These are phyloP conservation scores for Kockovaella imperatae DNA, from an alignment of 768 basidiomycete species.

Conservation along the genomic window DNA sequence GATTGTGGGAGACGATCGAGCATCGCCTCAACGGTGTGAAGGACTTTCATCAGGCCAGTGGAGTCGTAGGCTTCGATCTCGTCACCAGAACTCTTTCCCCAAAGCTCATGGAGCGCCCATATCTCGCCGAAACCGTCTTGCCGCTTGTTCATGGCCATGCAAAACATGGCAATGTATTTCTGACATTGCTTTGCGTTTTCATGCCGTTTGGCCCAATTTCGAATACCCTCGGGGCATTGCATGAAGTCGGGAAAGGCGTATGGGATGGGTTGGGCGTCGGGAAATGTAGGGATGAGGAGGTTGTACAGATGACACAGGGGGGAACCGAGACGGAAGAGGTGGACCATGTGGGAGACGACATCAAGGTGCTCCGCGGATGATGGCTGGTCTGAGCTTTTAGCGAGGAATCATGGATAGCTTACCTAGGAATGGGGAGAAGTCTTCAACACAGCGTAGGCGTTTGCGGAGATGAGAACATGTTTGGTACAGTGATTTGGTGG, in stretches of 20 bases:
- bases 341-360: slow-evolving; percentile 90
- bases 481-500: slow-evolving; percentile 37
- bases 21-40: slow-evolving; percentile 39
- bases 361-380: slow-evolving; percentile 48
- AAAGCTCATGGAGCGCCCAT: slow-evolving; percentile 86
- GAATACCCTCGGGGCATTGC: slow-evolving; percentile 29
- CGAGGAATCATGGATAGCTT: slow-evolving; percentile 1
- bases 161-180: slow-evolving; percentile 80
- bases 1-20: slow-evolving; percentile 40
- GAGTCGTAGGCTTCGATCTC: slow-evolving; percentile 80
- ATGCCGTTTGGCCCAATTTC: slow-evolving; percentile 46
- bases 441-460: slow-evolving; percentile 33
- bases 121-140: slow-evolving; percentile 57
- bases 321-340: slow-evolving; percentile 83
- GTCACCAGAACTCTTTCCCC: slow-evolving; percentile 57
- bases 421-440: slow-evolving; percentile 39
- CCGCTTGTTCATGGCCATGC: slow-evolving; percentile 72
- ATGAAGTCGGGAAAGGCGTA: slow-evolving; percentile 38
- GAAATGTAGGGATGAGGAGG: slow-evolving; percentile 53
- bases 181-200: slow-evolving; percentile 76
- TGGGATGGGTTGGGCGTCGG: slow-evolving; percentile 23
- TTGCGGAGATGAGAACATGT: slow-evolving; percentile 34
- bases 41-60: slow-evolving; percentile 70
- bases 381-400: slow-evolving; percentile 24
- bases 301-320: slow-evolving; percentile 96